Conservation (phyloP, 2,329 filamentous ascomycete species). For the Penicillium decumbens region DNA sequence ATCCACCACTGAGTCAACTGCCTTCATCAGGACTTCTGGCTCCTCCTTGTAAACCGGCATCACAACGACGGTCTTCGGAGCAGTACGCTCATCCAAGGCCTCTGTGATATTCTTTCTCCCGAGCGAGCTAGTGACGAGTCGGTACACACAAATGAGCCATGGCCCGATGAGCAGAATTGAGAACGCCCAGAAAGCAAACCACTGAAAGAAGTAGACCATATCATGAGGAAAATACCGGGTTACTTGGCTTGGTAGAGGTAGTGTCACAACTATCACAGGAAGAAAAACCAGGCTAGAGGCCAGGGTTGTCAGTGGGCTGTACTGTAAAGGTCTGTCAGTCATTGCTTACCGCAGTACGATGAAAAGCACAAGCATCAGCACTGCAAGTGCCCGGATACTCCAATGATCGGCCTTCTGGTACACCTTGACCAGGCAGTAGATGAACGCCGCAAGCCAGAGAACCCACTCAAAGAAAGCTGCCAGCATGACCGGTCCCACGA, state of each 20-base stretch:
- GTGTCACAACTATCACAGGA: constrained; percentile 88
- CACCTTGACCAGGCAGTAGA: constrained; percentile 86
- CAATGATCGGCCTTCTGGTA: constrained; percentile 85
- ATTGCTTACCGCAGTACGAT: constrained; percentile 63
- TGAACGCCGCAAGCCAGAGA: constrained; percentile 86
- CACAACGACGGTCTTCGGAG: constrained; percentile 90
- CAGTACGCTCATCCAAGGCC: constrained; percentile 74
- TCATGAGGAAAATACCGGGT: constrained; percentile 65
- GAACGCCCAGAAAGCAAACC: constrained; percentile 95
- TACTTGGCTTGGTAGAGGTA: constrained; percentile 72
- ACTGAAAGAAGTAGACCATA: constrained; percentile 72
- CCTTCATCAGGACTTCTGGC: constrained; percentile 74
- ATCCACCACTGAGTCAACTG: constrained; percentile 84
- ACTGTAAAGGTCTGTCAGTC: too few relatives aligned
- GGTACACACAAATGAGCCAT: constrained; percentile 89
- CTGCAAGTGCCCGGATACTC: constrained; percentile 72
- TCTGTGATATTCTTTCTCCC: constrained; percentile 79
- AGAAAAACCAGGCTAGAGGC: constrained; percentile 70
- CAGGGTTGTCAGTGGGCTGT: constrained; percentile 1
- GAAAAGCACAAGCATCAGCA: constrained; percentile 70
- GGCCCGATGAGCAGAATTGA: constrained; percentile 78
- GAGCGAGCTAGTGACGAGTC: constrained; percentile 80
- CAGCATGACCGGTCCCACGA: constrained; percentile 76
- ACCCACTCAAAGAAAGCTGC: constrained; percentile 89
- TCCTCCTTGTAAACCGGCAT: constrained; percentile 97